A percentile compares a stretch with the other conserved stretches of the same genome.
phyloP scores from a whole-genome alignment of 1,284 basidiomycete species.

The Heterobasidion occidentale region DNA sequence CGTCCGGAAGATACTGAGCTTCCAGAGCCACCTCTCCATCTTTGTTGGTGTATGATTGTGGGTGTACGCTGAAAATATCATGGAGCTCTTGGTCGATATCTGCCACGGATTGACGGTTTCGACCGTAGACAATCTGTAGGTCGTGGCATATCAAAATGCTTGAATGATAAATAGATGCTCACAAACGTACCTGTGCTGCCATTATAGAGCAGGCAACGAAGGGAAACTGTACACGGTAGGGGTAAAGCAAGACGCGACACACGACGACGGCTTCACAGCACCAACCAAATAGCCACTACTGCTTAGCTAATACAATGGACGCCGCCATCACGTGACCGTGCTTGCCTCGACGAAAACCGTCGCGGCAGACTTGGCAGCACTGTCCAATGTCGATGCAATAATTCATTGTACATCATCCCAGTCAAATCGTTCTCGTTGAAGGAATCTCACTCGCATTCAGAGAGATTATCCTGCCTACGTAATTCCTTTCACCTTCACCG shows the following conservation, averaged over 20 bases:
- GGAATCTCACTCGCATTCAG: too few species aligned
- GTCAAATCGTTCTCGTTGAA: too few species aligned
- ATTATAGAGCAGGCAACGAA: neutral
- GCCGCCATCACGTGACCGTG: too few species aligned
- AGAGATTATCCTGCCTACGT: too few species aligned
- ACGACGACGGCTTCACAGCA: neutral
- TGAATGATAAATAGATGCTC: neutral
- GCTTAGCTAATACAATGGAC: too few species aligned
- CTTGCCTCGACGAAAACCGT: too few species aligned
- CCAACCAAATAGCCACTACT: too few species aligned
- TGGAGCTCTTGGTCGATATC: conserved; percentile 62
- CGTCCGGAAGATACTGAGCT: conserved; percentile 56
- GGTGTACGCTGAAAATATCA: conserved; percentile 57
- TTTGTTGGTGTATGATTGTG: conserved; percentile 45
- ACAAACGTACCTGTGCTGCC: neutral
- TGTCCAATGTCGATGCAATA: too few species aligned
- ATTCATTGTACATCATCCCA: too few species aligned
- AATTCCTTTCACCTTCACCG: too few species aligned
- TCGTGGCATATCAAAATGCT: neutral
- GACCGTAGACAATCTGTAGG: conserved; percentile 25
- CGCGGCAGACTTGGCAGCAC: too few species aligned
- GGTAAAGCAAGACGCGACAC: neutral
- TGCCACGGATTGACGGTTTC: conserved; percentile 55
- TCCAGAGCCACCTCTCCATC: conserved; percentile 54
- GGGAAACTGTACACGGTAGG: neutral